Evolutionary conservation across 2,329 filamentous ascomycete genomes (phyloP), one percentile per base, ranked within the genome.

Genomic region (Alternaria ventricosa): DNA sequence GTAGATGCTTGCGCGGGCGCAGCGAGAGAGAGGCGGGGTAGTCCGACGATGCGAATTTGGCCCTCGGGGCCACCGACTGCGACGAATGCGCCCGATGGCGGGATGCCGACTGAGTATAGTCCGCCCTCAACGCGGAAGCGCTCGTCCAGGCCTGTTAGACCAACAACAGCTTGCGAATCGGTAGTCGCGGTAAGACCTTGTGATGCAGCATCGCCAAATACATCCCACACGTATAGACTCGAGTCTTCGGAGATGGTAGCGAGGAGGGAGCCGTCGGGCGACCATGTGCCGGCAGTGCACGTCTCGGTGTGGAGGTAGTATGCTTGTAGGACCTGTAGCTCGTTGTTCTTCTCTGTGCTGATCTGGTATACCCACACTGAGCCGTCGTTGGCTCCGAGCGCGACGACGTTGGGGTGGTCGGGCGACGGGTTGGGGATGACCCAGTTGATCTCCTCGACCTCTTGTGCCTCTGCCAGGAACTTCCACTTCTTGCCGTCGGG

Each of bases 361-460:
- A 98, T 86, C n/a, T 89, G 90, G 83, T 97, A 97, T 10, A 99
- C 91, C 96, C 96, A 99, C 45, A 97, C 94, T 55, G 90, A 94
- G 59, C 96, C 96, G 78, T 99, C 94, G 36, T 87, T 92, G 33
- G 94, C 94, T 61, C 96, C 96, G 8, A 99, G 83, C 0, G 96
- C 96, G 66, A 99, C 78, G 9, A 93, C 89, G 82, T 97, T 96
- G 64, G 91, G 88, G 77, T 92, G 88, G 6, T 85, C 82, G 12
- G 89, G 80, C 65, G 90, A 85, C 1, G 94, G 94, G 77, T 92
- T 97, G 0, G 93, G 82, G 1, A 85, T 82, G 33, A 98, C 81
- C 94, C 95, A 99, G 84, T 96, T 97, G 75, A 99, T 91, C 81
- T 98, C 95, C 72, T 96, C 92, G 10, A 97, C 95, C 79, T 99